Evolutionary conservation across 352 stramenopile species (phyloP), one percentile per base, ranked within the genome.

Genomic region (Globisporangium perplexum): DNA sequence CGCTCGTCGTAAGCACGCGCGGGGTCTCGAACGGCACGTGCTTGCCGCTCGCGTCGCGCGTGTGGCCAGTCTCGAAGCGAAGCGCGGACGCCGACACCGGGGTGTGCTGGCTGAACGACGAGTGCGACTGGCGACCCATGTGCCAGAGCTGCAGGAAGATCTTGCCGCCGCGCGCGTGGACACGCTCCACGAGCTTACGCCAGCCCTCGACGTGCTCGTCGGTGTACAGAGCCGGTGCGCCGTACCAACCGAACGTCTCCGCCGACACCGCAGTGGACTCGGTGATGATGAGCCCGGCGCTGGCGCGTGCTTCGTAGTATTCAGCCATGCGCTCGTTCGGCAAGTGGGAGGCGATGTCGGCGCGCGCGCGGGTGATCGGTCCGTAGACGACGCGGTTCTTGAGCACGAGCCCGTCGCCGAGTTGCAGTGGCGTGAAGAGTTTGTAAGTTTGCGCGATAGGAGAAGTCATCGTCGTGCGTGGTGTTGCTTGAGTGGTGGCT

Each of bases 81-180:
- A 26, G 65, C 59, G 53, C 77, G 65, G 39, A 84, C 67, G 45
- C 33, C 12, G 54, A 46, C 1, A 60, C 54, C 7, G 54, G 7
- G 0, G 54, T 35, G 23, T 28, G 6, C 3, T 35, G 17, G 36
- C 43, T 55, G 50, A 63, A 45, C 47, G 72, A 68, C 35, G 63
- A 60, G 57, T 92, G 74, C 0, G 58, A 36, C 41, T 63, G 49
- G 43, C 77, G 62, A 26, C 82, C 82, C 44, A 71, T 65, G 57
- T 91, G 79, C 77, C 77, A 89, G 7, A 92, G 53, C 63, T 92
- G 82, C 18, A 68, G 22, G 41, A 68, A 81, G 43, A 90, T 89
- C 22, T 63, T 59, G 42, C 67, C 73, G 39, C 46, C 82, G 12
- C 54, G 43, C 3, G 53, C 65, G 54, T 93, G 81, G 7, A 91